A percentile compares a stretch with the other conserved stretches of the same genome.
These are phyloP conservation scores for Hsuehochloa calcarea DNA, from an alignment of 176 grass and related monocot genomes.

Conservation along the genomic window DNA sequence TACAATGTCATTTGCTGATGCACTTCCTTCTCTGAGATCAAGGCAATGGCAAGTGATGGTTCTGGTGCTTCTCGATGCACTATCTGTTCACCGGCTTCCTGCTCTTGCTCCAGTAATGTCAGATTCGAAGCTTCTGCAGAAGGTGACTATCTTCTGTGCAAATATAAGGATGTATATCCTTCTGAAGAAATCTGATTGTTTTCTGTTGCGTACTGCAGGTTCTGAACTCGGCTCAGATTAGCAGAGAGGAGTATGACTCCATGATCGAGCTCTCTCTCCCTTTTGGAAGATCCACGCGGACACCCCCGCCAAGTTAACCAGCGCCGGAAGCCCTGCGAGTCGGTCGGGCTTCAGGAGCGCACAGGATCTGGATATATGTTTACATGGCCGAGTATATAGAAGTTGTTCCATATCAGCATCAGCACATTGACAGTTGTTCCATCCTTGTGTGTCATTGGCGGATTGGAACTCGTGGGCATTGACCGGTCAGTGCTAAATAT, in stretches of 20 bases:
- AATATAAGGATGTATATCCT: background rate
- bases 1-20: slow-evolving; percentile 80
- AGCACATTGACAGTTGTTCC: background rate
- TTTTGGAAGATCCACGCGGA: slow-evolving; percentile 40
- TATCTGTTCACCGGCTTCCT: slow-evolving; percentile 59
- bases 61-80: slow-evolving; percentile 67
- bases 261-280: slow-evolving; percentile 63
- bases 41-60: slow-evolving; percentile 73
- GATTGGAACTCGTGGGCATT: no score
- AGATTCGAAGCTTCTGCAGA: slow-evolving; percentile 46
- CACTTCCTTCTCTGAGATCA: slow-evolving; percentile 62
- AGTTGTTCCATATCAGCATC: background rate
- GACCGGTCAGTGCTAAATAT: no score
- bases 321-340: background rate
- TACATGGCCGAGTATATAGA: background rate
- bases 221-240: slow-evolving; percentile 60
- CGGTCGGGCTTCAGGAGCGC: background rate
- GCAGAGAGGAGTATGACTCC: slow-evolving; percentile 50
- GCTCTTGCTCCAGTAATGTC: slow-evolving; percentile 45
- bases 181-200: background rate
- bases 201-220: slow-evolving; percentile 26
- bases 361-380: background rate
- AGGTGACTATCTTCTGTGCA: slow-evolving; percentile 30
- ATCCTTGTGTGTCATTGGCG: no score
- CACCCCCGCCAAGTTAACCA: background rate